These are phyloP conservation scores for Pholiota adiposa DNA, from an alignment of 1,284 basidiomycete genomes.

Conservation along the genomic window DNA sequence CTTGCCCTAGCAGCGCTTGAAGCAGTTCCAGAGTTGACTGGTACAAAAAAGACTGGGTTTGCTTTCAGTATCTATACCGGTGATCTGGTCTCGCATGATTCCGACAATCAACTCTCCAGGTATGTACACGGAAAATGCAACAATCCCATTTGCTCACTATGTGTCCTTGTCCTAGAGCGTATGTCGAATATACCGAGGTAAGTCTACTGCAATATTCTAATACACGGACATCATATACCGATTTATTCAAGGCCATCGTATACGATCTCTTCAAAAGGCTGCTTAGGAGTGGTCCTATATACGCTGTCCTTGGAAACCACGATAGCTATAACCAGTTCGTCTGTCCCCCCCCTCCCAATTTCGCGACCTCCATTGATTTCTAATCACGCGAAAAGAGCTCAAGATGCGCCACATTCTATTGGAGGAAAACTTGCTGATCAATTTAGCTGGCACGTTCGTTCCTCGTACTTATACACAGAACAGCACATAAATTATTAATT, in stretches of 20 bases:
- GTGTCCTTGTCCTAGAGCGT: conserved; percentile 37
- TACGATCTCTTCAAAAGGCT: conserved; percentile 68
- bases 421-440: conserved; percentile 56
- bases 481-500: neutral
- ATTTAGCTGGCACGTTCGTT: conserved; percentile 63
- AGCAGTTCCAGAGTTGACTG: conserved; percentile 71
- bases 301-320: conserved; percentile 78
- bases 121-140: conserved; percentile 26
- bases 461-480: neutral
- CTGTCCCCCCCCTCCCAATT: conserved; percentile 5
- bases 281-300: conserved; percentile 69
- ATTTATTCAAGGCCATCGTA: conserved; percentile 51
- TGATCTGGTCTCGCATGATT: conserved; percentile 77
- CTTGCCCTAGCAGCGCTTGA: conserved; percentile 66
- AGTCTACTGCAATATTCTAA: neutral
- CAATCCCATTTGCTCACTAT: no score
- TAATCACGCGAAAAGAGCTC: conserved; percentile 45
- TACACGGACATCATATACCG: neutral
- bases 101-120: conserved; percentile 66
- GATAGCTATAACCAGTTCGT: conserved; percentile 68
- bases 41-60: conserved; percentile 63
- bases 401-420: conserved; percentile 65
- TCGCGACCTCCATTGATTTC: neutral
- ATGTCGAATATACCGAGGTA: conserved; percentile 60
- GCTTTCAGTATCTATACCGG: conserved; percentile 76